Conservation (phyloP, 2,329 filamentous ascomycete species). For the Teratosphaeriaceae sp. region DNA sequence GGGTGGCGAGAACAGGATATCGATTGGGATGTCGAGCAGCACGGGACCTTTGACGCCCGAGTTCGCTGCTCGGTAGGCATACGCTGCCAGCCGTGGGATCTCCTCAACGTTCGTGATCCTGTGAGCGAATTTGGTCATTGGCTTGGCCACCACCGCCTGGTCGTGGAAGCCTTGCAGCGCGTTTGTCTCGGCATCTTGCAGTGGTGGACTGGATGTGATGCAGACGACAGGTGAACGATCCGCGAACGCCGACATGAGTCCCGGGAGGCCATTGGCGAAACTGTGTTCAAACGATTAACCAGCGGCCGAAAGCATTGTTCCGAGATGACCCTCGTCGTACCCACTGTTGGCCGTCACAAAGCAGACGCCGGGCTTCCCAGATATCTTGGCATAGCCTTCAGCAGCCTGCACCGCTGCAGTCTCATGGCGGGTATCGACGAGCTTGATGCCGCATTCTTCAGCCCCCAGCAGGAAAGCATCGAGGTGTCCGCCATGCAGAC, state of each 20-base stretch:
- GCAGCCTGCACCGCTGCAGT: constrained; percentile 44
- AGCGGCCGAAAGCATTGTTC: no score
- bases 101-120: constrained; percentile 40
- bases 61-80: constrained; percentile 35
- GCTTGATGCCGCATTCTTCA: constrained; percentile 33
- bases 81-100: constrained; percentile 38
- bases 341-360: constrained; percentile 45
- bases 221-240: constrained; percentile 41
- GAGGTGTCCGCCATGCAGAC: constrained; percentile 43
- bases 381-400: constrained; percentile 40
- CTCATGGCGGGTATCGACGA: constrained; percentile 43
- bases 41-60: constrained; percentile 37
- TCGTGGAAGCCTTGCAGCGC: constrained; percentile 42
- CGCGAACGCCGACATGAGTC: constrained; percentile 40
- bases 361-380: constrained; percentile 38
- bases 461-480: constrained; percentile 44
- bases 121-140: constrained; percentile 42
- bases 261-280: constrained; percentile 41
- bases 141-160: constrained; percentile 38
- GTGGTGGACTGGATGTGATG: constrained; percentile 39
- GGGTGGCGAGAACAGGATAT: constrained; percentile 38
- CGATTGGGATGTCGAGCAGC: constrained; percentile 34
- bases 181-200: constrained; percentile 42
- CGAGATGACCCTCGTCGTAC: constrained; percentile 22
- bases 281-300: no score